Base-by-base conservation (phyloP, 169 alveolate genomes). In the Cryptosporidium felis region DNA sequence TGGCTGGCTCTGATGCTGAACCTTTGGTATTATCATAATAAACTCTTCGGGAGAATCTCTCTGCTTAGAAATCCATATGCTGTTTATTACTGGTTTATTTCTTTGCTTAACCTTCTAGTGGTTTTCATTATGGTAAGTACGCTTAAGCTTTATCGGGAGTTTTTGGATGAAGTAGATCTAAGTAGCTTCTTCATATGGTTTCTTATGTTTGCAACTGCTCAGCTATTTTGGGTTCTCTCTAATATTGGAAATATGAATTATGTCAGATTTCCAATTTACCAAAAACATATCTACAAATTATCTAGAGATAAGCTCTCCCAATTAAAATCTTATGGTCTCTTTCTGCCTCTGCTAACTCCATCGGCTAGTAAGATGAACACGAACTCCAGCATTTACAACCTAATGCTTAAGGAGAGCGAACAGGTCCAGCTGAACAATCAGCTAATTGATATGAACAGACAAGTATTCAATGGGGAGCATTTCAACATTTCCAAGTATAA, bases 11-110 rank as follows among this genome's bases (percentile, higher is more conserved):
- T 74, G 30, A 40, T 56, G 58, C 67, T 74, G 12, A 81, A 81
- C 21, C 60, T 60, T n/a, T 88, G 93, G 93, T 74, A 74, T 40
- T 74, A 74, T 36, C 85, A 74, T 38, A 74, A 91, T 60, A 88
- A 89, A 62, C 30, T 89, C 1, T 88, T 91, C 36, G 92, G 92
- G 58, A 81, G 56, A 16, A 82, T 88, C 45, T 59, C 90, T 26
- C 44, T 81, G 36, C 62, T 91, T 53, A 82, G 85, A 81, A 89
- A 89, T n/a, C 82, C 89, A 46, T 92, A 91, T 80, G 94, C 92
- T 14, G 59, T 81, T 18, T 89, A 88, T 44, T 92, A 91, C 42
- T 92, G 95, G 95, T 80, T 81, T 61, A 65, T 90, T 62, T 81
- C 94, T 32, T 23, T 91, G 30, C 42, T 89, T 42, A 91, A 91